Conservation (phyloP, 352 stramenopile genomes). For the Halophytophthora batemanensis region DNA sequence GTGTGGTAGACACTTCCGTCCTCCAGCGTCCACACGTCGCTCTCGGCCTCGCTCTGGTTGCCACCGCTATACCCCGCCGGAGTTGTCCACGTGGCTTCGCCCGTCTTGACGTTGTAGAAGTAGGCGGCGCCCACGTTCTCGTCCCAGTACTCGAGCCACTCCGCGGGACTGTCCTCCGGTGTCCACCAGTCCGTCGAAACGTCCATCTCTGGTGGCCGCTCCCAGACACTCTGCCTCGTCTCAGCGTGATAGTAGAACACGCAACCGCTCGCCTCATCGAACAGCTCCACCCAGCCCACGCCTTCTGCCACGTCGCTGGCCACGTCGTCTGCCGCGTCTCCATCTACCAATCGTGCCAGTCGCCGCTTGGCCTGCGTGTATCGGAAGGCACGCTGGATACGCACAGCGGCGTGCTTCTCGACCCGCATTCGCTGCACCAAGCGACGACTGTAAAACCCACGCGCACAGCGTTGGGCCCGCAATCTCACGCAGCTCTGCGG, state of each 20-base stretch:
- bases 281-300: slow-evolving; percentile 58
- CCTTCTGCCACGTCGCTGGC: not conserved
- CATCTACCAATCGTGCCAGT: slow-evolving; percentile 33
- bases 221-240: slow-evolving; percentile 54
- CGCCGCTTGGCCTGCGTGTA: slow-evolving; percentile 35
- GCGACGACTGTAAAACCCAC: slow-evolving; percentile 36
- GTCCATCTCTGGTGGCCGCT: slow-evolving; percentile 34
- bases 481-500: slow-evolving; percentile 7
- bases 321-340: slow-evolving; percentile 15
- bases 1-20: slow-evolving; percentile 16
- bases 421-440: slow-evolving; percentile 14
- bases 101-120: slow-evolving; percentile 68
- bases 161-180: slow-evolving; percentile 12
- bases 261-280: slow-evolving; percentile 60
- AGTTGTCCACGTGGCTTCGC: slow-evolving; percentile 63
- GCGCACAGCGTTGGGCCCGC: slow-evolving; percentile 32
- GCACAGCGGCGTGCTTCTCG: slow-evolving; percentile 28
- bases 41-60: slow-evolving; percentile 17
- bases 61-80: slow-evolving; percentile 25
- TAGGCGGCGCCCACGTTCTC: slow-evolving; percentile 61
- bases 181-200: not conserved
- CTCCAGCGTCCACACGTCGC: slow-evolving; percentile 13
- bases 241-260: slow-evolving; percentile 69
- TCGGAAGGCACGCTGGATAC: slow-evolving; percentile 58
- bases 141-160: slow-evolving; percentile 78